phyloP scores from a whole-genome alignment of 78 protist genomes.

The Creolimax fragrantissima region DNA sequence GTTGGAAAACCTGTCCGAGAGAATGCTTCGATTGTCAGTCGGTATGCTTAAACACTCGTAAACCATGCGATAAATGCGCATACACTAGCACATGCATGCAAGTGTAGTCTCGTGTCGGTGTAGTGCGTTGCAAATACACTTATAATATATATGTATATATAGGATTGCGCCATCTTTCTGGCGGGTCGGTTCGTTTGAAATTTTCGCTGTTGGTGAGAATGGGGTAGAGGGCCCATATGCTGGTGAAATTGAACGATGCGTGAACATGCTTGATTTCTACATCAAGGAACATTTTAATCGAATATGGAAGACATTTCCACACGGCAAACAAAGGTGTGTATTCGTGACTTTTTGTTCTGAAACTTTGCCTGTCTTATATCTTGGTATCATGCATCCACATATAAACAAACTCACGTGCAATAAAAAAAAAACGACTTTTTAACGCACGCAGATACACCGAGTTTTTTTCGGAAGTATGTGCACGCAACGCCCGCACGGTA shows the following conservation, averaged over 20 bases:
- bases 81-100: no score
- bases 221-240: constrained; percentile 3
- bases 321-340: not conserved
- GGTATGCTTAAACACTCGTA: no score
- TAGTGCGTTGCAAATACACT: no score
- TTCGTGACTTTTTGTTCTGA: no score
- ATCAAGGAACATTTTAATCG: not conserved
- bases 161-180: constrained; percentile 7
- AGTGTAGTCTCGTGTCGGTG: no score
- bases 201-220: not conserved
- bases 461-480: constrained; percentile 8
- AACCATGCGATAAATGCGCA: no score
- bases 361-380: no score
- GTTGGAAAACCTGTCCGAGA: not conserved
- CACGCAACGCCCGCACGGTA: constrained; percentile 43
- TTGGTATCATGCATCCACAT: no score
- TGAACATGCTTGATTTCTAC: not conserved
- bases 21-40: not conserved
- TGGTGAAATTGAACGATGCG: not conserved
- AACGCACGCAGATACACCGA: not conserved
- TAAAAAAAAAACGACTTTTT: no score
- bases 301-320: not conserved
- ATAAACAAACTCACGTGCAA: no score
- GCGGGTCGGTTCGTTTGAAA: not conserved
- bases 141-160: not conserved